Conservation (phyloP, 306 rosid genomes). For the Hylodesmum podocarpum region DNA sequence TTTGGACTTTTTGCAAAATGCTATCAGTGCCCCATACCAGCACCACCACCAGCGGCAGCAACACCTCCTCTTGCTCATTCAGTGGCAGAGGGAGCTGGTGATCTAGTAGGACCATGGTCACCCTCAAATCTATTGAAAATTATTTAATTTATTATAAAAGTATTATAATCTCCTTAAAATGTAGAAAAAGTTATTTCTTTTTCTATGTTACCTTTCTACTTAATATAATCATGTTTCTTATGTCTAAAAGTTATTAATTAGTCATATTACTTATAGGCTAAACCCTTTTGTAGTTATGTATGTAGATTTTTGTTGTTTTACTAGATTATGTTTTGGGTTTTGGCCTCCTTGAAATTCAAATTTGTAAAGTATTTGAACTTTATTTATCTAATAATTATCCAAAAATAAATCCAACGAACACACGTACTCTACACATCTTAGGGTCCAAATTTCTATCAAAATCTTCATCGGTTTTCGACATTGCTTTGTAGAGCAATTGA, state of each 20-base stretch:
- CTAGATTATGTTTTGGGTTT: too few species aligned
- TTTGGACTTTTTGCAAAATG: conserved; percentile 93
- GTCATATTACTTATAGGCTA: too few species aligned
- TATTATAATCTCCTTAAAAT: not conserved
- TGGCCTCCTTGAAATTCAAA: too few species aligned
- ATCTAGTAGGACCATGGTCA: not conserved
- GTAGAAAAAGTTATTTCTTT: not conserved
- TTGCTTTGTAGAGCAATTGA: too few species aligned
- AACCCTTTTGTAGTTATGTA: too few species aligned
- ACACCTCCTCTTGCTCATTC: conserved; percentile 35
- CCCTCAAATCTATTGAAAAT: not conserved
- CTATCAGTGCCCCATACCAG: conserved; percentile 70
- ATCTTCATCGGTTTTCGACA: not conserved
- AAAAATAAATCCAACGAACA: not conserved
- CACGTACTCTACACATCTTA: too few species aligned
- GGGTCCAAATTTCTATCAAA: not conserved
- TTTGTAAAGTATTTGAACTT: too few species aligned
- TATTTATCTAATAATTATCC: too few species aligned
- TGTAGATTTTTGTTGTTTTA: too few species aligned
- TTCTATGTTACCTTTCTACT: not conserved
- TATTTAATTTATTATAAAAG: not conserved
- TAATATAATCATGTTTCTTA: too few species aligned
- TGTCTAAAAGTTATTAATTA: too few species aligned
- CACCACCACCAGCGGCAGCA: conserved; percentile 30
- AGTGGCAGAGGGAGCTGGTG: not conserved